Evolutionary conservation across 2,329 filamentous ascomycete species (phyloP).

Genomic region (Pyrenochaeta sp.): DNA sequence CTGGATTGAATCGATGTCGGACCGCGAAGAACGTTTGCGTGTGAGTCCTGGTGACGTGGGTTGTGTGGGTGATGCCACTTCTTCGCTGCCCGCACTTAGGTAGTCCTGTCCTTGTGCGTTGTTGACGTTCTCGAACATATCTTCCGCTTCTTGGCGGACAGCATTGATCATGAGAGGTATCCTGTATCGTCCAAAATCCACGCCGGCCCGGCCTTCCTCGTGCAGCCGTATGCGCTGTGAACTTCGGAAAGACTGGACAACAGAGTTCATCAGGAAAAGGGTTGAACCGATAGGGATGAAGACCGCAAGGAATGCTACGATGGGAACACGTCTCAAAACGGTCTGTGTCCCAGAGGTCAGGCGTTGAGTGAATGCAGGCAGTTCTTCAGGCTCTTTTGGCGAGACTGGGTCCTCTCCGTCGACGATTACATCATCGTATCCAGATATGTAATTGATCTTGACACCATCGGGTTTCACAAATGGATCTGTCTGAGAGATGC

Average conservation of each 20-base stretch:
- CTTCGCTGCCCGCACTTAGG: constrained; percentile 65
- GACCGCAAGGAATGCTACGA: constrained; percentile 71
- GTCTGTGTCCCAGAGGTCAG: constrained; percentile 46
- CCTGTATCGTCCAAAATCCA: constrained; percentile 75
- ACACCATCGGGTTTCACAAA: constrained; percentile 73
- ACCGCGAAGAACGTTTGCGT: constrained; percentile 19
- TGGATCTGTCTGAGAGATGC: constrained; percentile 79
- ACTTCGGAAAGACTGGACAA: constrained; percentile 78
- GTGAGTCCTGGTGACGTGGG: constrained; percentile 20
- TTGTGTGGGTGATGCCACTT: constrained; percentile 37
- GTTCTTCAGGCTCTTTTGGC: constrained; percentile 49
- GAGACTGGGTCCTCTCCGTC: constrained; percentile 71
- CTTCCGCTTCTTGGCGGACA: constrained; percentile 78
- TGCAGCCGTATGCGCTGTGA: constrained; percentile 78
- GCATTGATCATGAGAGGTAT: constrained; percentile 75
- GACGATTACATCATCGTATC: constrained; percentile 78
- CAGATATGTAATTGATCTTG: constrained; percentile 76
- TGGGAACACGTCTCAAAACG: constrained; percentile 65
- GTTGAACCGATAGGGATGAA: constrained; percentile 77
- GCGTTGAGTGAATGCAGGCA: constrained; percentile 48
- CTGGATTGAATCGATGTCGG: constrained; percentile 38
- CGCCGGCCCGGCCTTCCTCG: constrained; percentile 73
- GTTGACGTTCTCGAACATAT: constrained; percentile 77
- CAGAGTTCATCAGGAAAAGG: constrained; percentile 77
- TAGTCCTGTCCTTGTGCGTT: constrained; percentile 75